Evolutionary conservation across 257 asterid species (phyloP).

Genomic region (Salvia rosmarinus): DNA sequence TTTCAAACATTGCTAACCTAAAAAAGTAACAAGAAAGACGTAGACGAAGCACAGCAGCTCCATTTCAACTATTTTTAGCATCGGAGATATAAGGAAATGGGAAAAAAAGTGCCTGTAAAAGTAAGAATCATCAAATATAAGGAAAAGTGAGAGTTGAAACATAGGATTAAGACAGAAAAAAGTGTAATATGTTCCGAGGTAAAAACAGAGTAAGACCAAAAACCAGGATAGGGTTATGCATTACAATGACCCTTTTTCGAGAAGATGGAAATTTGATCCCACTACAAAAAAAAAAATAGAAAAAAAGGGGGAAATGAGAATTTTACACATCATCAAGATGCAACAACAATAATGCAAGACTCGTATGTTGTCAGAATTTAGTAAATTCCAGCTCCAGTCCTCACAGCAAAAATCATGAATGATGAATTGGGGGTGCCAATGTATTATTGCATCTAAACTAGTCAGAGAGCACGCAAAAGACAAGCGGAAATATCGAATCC

Average conservation of each 20-base stretch:
- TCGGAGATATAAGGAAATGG: not conserved
- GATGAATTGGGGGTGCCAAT: slow-evolving; percentile 47
- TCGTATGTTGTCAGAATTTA: slow-evolving; percentile 40
- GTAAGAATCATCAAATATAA: not conserved
- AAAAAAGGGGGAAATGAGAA: slow-evolving; percentile 22
- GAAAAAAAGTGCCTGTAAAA: not conserved
- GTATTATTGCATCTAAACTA: slow-evolving; percentile 52
- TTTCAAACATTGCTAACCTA: not conserved
- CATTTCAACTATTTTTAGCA: not conserved
- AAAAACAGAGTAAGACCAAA: not conserved
- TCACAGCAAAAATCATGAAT: slow-evolving; percentile 55
- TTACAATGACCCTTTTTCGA: slow-evolving; percentile 32
- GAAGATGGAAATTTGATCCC: slow-evolving; percentile 29
- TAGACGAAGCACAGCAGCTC: not conserved
- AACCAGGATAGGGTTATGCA: slow-evolving; percentile 22
- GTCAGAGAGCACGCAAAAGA: slow-evolving; percentile 40
- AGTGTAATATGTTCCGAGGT: not conserved
- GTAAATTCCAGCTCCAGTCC: slow-evolving; percentile 50
- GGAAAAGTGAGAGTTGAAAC: not conserved
- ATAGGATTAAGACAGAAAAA: not conserved
- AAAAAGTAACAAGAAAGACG: not conserved
- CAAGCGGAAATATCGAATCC: not conserved
- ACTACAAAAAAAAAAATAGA: slow-evolving; percentile 26
- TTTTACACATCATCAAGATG: slow-evolving; percentile 54
- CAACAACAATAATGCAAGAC: slow-evolving; percentile 42